Evolutionary conservation across 306 rosid genomes (phyloP), one percentile per base, ranked within the genome.

Genomic region (Alnus glutinosa): DNA sequence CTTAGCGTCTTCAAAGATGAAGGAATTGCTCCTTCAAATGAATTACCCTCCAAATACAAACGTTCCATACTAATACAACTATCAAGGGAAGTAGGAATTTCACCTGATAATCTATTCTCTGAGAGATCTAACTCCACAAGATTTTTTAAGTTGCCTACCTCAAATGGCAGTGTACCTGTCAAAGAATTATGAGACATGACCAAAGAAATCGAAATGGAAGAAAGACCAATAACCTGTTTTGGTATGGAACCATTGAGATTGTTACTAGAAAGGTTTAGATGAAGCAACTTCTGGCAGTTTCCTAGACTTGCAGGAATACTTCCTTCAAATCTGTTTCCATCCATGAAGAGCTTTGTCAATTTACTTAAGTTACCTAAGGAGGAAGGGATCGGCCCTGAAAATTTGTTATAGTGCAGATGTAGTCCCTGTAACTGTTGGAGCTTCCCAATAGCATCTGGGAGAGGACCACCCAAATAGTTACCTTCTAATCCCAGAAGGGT

Each of bases 181-280:
- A 88, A 37, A 59, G 54, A 36, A 72, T 88, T 85, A 28, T 75
- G 37, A 75, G 91, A 88, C 69, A 80, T 66, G 13, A 63, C 81
- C 46, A 88, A 83, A 71, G 68, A 83, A 28, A 88, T 74, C 30
- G 83, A 39, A 11, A 87, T 77, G 59, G 86, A 85, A 73, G 89
- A 75, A 71, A 83, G 63, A 16, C 85, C 19, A 50, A 85, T 11
- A 9, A 85, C 82, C 69, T 83, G 77, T 55, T 37, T 78, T 34
- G 87, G 91, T 72, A 85, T 83, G n/a, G 71, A 55, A 75, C 82
- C 82, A 62, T 47, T 87, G 58, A 83, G 85, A 23, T 78, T 88
- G 84, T 85, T 80, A 62, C 51, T 67, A 57, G 71, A 71, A 14
- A 86, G 82, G 80, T 86, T 80, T 5, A 80, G 37, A 23, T 8